Evolutionary conservation across 306 rosid genomes (phyloP).

Genomic region (Pueraria montana): DNA sequence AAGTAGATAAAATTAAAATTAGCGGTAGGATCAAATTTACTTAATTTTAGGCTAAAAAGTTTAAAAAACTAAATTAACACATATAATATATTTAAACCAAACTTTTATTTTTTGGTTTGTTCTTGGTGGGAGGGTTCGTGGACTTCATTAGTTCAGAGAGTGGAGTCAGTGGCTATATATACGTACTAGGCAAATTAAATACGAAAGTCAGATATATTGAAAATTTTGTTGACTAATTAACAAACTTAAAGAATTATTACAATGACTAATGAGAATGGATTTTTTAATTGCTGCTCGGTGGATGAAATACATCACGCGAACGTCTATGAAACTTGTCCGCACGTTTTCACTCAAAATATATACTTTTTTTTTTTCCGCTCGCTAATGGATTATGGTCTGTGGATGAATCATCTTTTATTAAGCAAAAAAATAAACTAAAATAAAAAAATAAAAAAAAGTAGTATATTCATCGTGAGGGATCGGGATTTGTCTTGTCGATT

Average conservation of each 20-base stretch:
- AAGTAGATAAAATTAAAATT: no score
- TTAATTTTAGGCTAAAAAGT: no score
- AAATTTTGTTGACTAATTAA: conserved; percentile 12
- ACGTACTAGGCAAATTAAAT: conserved; percentile 21
- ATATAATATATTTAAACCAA: no score
- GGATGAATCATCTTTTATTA: conserved; percentile 8
- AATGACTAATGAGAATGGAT: conserved; percentile 3
- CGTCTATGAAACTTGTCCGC: conserved; percentile 45
- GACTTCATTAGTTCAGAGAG: conserved; percentile 1
- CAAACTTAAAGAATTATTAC: background rate
- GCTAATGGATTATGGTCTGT: conserved; percentile 12
- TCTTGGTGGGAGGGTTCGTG: background rate
- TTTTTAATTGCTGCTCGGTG: conserved; percentile 28
- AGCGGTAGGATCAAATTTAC: no score
- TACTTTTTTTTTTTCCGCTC: background rate
- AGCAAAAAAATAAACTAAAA: background rate
- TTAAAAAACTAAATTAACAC: no score
- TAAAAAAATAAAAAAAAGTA: background rate
- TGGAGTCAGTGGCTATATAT: conserved; percentile 13
- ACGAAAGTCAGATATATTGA: conserved; percentile 37
- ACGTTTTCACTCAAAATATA: conserved; percentile 45
- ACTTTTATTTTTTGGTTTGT: background rate
- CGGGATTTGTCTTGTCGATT: background rate
- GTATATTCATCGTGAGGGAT: background rate
- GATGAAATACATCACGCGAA: conserved; percentile 20